Evolutionary conservation across 2,329 filamentous ascomycete genomes (phyloP).

Genomic region (Botrytis fabae): DNA sequence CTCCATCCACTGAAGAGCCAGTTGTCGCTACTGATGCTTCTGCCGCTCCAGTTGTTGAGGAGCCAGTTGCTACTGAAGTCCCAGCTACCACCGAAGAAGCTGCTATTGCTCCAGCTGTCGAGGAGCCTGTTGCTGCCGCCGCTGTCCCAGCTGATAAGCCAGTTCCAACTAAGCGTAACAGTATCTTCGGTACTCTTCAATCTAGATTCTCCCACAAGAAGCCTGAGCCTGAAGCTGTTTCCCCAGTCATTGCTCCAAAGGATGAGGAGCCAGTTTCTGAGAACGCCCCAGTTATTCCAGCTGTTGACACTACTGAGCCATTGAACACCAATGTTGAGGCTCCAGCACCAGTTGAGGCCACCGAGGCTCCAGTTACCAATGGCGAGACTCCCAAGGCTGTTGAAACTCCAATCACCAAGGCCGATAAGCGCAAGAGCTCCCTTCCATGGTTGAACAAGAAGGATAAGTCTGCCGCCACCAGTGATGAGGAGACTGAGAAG

Average conservation of each 20-base stretch:
- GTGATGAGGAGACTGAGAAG: constrained; percentile 49
- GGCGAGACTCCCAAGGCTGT: constrained; percentile 43
- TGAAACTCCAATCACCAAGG: constrained; percentile 44
- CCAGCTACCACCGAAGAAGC: constrained; percentile 10
- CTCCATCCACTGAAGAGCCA: constrained; percentile 31
- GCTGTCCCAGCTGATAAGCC: constrained; percentile 35
- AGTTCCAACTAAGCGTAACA: constrained; percentile 39
- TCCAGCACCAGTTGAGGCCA: constrained; percentile 38
- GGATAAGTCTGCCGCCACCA: constrained; percentile 45
- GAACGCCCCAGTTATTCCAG: constrained; percentile 41
- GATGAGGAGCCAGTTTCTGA: constrained; percentile 40
- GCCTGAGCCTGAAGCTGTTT: constrained; percentile 36
- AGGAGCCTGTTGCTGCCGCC: constrained; percentile 35
- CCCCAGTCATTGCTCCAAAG: constrained; percentile 38
- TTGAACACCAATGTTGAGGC: constrained; percentile 36
- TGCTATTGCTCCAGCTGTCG: constrained; percentile 45
- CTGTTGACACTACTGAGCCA: constrained; percentile 38
- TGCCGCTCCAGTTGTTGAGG: constrained; percentile 39
- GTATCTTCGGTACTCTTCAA: constrained; percentile 40
- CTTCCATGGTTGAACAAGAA: constrained; percentile 62
- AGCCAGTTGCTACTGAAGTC: constrained; percentile 26
- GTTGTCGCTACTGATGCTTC: constrained; percentile 25
- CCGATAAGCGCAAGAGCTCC: constrained; percentile 63
- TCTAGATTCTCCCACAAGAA: constrained; percentile 38
- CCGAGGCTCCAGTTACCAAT: constrained; percentile 42